Evolutionary conservation across 108 stramenopile species (phyloP).

Genomic region (Seminavis robusta): DNA sequence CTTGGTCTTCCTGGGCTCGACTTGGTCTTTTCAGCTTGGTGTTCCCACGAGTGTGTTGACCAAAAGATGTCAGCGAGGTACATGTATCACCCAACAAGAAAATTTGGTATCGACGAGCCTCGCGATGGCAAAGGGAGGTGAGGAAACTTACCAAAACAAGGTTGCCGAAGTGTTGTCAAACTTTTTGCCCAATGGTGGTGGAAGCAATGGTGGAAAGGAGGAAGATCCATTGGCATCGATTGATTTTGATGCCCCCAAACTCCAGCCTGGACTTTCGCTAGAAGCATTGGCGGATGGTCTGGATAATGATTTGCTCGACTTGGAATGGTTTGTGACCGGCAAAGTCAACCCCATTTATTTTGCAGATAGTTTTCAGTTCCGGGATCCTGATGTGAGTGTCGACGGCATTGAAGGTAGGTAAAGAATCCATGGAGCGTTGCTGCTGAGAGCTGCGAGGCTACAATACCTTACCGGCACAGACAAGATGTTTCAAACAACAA

Average conservation of each 20-base stretch:
- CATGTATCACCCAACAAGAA: too few species aligned
- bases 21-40: too few species aligned
- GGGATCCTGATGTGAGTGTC: slow-evolving; percentile 83
- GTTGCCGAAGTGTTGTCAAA: slow-evolving; percentile 58
- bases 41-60: too few species aligned
- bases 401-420: slow-evolving; percentile 68
- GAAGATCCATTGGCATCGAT: slow-evolving; percentile 23
- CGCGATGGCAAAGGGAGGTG: slow-evolving; percentile 1
- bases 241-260: slow-evolving; percentile 49
- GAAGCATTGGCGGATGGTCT: slow-evolving; percentile 44
- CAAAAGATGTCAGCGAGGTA: too few species aligned
- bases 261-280: slow-evolving; percentile 22
- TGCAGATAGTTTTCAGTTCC: slow-evolving; percentile 68
- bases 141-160: slow-evolving; percentile 59
- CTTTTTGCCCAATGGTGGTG: slow-evolving; percentile 46
- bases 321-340: slow-evolving; percentile 90
- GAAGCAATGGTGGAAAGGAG: not conserved
- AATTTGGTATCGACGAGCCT: too few species aligned
- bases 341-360: slow-evolving; percentile 75
- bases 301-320: slow-evolving; percentile 61
- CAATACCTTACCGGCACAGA: too few species aligned
- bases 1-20: too few species aligned
- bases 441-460: too few species aligned
- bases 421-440: too few species aligned
- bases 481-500: too few species aligned